phyloP scores from a whole-genome alignment of 805 yeast genomes.

The Debaryomyces castellii region DNA sequence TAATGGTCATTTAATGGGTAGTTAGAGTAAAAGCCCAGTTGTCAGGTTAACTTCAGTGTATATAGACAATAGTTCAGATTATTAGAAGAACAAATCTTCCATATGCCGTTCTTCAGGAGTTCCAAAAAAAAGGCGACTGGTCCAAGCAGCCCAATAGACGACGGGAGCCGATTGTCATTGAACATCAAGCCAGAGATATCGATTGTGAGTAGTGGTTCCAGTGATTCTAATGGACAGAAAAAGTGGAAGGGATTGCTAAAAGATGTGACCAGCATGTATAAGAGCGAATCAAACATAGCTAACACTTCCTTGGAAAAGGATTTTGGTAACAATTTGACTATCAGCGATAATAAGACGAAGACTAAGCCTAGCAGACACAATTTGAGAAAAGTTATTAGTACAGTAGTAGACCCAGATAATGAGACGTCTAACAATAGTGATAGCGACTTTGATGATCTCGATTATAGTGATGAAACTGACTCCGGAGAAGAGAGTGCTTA shows the following conservation, averaged over 20 bases:
- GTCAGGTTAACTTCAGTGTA: no score
- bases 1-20: no score
- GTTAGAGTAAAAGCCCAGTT: no score
- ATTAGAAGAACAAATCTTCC: no score
- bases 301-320: neutral
- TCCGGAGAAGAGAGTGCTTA: constrained; percentile 6
- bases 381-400: constrained; percentile 21
- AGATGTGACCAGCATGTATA: neutral
- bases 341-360: neutral
- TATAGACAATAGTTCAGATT: no score
- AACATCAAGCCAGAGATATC: neutral
- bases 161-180: neutral
- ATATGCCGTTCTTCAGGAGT: neutral
- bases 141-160: neutral
- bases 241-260: neutral
- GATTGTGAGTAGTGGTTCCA: neutral
- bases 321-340: neutral
- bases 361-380: neutral
- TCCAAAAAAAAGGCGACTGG: neutral
- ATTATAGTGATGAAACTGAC: neutral
- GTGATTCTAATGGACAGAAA: neutral
- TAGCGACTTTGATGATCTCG: constrained; percentile 10
- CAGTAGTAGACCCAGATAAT: constrained; percentile 20
- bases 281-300: neutral
- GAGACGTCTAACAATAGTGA: constrained; percentile 12